Percentiles rank a stretch among this genome's conserved stretches.
Conservation (phyloP, 1,284 basidiomycete species). For the Amylostereum chailletii region DNA sequence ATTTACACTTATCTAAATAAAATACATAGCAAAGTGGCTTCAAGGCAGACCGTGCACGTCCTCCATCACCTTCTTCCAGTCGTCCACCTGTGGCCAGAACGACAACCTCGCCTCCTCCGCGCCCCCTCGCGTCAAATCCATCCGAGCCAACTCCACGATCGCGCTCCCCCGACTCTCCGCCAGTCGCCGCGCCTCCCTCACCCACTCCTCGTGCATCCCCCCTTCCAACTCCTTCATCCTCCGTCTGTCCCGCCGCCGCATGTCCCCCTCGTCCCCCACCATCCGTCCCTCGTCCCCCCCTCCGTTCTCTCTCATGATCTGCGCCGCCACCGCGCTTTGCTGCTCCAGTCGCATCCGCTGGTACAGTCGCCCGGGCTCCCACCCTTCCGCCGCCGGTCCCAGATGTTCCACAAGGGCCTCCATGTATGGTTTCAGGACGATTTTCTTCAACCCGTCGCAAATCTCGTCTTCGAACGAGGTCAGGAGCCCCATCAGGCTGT, state of each 20-base stretch:
- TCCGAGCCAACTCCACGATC: too few relatives aligned
- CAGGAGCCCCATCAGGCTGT: constrained; percentile 4
- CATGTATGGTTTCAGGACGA: constrained; percentile 1
- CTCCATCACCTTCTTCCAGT: too few relatives aligned
- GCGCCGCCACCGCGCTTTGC: background rate
- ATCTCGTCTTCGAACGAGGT: background rate
- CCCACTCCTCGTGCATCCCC: background rate
- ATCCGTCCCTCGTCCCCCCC: background rate
- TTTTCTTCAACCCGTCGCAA: constrained; percentile 2
- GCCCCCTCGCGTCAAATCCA: too few relatives aligned
- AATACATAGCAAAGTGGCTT: too few relatives aligned
- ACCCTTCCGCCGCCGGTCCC: background rate
- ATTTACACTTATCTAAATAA: too few relatives aligned
- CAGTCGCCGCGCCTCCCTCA: background rate
- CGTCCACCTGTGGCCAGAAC: too few relatives aligned
- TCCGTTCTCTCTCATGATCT: background rate
- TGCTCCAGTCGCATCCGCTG: background rate
- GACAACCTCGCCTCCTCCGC: too few relatives aligned
- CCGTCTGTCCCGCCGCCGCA: background rate
- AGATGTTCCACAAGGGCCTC: constrained; percentile 1
- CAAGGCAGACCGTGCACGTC: too few relatives aligned
- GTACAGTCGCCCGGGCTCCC: background rate
- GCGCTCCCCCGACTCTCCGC: constrained; percentile 1
- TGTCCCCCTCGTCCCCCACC: background rate
- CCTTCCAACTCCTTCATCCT: constrained; percentile 1